Base-by-base conservation (phyloP, 2,329 filamentous ascomycete genomes). In the Cladophialophora exuberans region DNA sequence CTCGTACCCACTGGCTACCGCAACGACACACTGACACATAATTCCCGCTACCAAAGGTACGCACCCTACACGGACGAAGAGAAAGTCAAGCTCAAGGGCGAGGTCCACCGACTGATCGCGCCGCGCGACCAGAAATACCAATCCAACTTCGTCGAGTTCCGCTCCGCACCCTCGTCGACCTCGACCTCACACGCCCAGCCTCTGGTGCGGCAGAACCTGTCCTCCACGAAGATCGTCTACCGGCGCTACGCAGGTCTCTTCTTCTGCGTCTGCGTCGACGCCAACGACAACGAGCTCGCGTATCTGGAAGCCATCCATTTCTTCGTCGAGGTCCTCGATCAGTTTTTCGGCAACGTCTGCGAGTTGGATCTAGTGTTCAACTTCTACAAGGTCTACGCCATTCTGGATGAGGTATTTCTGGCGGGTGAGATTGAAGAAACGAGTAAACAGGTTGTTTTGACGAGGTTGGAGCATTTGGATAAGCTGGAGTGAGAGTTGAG, bases 91-190 rank as follows among this genome's bases (percentile, higher is more conserved):
- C 82, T 99, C 67, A 99, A 99, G 76, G 94, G 94, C 82, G 94
- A 99, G 79, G 89, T 97, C 67, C 94, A 99, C 81, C 92, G 94
- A 61, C 90, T 99, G 65, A 93, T 99, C 59, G 94, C 94, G 0
- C 94, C 94, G 5, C 89, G 94, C 70, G 94, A 99, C 76, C 94
- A 99, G 72, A 99, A 99, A 72, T 96, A 99, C 80, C 94, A 99
- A 73, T 96, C 91, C 76, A 99, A 99, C 79, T 99, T 99, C 69
- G 94, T 99, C 81, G 94, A 99, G 66, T 86, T 86, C 65, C 73
- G 76, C 41, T 76, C 73, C 59, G 30, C 58, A 4, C 61, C 62
- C 18, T 54, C 52, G 23, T 46, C 47, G 15, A 35, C 43, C 28
- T 51, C 36, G 11, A 39, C 52, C 3, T 55, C 56, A 13, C 56